These are phyloP conservation scores for Umbilicaria muhlenbergii DNA, from an alignment of 495 filamentous ascomycete species.

Conservation along the genomic window DNA sequence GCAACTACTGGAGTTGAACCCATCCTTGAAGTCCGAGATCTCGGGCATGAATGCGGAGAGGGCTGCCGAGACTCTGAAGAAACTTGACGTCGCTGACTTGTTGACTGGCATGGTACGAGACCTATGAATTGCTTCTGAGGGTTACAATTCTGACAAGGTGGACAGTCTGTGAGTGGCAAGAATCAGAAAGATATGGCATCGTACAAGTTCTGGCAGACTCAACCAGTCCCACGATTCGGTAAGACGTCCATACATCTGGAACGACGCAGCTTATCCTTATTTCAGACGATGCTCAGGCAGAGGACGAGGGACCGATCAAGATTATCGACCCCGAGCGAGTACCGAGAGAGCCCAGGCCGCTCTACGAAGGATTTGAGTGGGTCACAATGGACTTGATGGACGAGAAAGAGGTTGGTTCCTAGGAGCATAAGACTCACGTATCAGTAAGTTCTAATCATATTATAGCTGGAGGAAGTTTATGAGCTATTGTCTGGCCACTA, in stretches of 20 bases:
- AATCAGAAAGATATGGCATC: slow-evolving; percentile 89
- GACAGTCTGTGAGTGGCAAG: slow-evolving; percentile 45
- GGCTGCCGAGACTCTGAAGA: slow-evolving; percentile 47
- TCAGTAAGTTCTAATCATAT: slow-evolving; percentile 1
- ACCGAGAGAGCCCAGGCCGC: slow-evolving; percentile 45
- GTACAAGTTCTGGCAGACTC: slow-evolving; percentile 97
- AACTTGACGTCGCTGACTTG: slow-evolving; percentile 60
- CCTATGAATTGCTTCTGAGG: background rate
- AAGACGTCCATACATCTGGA: slow-evolving; percentile 1
- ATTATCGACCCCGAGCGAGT: slow-evolving; percentile 61
- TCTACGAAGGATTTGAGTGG: slow-evolving; percentile 80
- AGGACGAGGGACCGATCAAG: slow-evolving; percentile 47
- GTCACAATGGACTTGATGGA: slow-evolving; percentile 73
- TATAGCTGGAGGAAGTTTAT: slow-evolving; percentile 60
- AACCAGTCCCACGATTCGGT: slow-evolving; percentile 80
- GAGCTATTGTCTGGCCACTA: slow-evolving; percentile 83
- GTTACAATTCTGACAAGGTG: background rate
- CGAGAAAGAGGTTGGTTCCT: slow-evolving; percentile 30
- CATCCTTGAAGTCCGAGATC: slow-evolving; percentile 32
- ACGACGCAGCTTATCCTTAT: slow-evolving; percentile 4
- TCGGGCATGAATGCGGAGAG: slow-evolving; percentile 28
- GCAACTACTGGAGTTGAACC: slow-evolving; percentile 31
- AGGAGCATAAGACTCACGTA: background rate
- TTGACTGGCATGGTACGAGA: slow-evolving; percentile 52
- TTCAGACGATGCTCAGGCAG: slow-evolving; percentile 21